phyloP scores from a whole-genome alignment of 2,329 filamentous ascomycete genomes.

The Aspergillus caelatus region DNA sequence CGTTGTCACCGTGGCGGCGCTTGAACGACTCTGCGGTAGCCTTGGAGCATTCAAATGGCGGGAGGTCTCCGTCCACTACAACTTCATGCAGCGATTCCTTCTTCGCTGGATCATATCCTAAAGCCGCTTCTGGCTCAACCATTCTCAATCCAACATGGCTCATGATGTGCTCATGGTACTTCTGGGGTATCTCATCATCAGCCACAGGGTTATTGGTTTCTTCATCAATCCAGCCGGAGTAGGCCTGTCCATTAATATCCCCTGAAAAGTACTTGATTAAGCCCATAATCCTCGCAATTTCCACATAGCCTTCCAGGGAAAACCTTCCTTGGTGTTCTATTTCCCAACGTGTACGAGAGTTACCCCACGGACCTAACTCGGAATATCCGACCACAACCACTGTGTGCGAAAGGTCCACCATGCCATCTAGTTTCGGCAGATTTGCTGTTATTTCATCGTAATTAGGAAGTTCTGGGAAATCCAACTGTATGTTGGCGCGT shows the following conservation, averaged over 20 bases:
- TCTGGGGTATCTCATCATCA: constrained; percentile 17
- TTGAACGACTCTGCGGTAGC: constrained; percentile 22
- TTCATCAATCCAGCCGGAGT: constrained; percentile 69
- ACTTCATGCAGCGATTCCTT: constrained; percentile 97
- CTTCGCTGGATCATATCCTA: constrained; percentile 18
- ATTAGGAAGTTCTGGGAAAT: no score
- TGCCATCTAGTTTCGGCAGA: constrained; percentile 28
- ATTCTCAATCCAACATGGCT: constrained; percentile 93
- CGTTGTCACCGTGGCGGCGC: constrained; percentile 38
- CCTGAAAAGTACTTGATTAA: constrained; percentile 98
- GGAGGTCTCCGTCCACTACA: constrained; percentile 67
- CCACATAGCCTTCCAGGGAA: constrained; percentile 93
- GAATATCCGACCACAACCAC: constrained; percentile 46
- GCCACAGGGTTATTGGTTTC: constrained; percentile 11
- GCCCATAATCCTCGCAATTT: constrained; percentile 99
- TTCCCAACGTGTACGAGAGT: constrained; percentile 96
- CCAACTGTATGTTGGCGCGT: neutral
- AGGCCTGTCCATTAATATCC: constrained; percentile 88
- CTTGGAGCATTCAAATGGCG: constrained; percentile 20
- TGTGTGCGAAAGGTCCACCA: constrained; percentile 42
- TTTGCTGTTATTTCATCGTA: constrained; percentile 6
- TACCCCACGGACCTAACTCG: constrained; percentile 78
- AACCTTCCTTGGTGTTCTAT: constrained; percentile 97
- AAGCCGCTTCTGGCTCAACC: constrained; percentile 81
- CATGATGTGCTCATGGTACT: constrained; percentile 59